Evolutionary conservation across 1,284 basidiomycete species (phyloP).

Genomic region (Anthracocystis panici-leucophaei): DNA sequence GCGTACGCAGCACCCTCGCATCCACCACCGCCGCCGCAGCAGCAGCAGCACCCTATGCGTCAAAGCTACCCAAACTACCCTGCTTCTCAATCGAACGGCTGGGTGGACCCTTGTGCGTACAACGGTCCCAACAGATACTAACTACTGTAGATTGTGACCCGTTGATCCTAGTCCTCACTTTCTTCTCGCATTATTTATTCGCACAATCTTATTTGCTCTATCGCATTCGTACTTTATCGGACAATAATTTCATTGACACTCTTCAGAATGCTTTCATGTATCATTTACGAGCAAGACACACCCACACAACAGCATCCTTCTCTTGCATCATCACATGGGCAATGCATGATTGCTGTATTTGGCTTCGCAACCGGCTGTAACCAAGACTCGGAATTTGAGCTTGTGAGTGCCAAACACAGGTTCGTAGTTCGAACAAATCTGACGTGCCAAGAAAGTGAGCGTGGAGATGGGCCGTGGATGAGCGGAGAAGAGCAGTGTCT

Average conservation of each 20-base stretch:
- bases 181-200: not conserved
- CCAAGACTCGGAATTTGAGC: too few species aligned
- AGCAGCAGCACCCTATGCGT: conserved; percentile 11
- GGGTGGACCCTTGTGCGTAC: conserved; percentile 37
- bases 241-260: not conserved
- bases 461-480: conserved; percentile 3
- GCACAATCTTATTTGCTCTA: too few species aligned
- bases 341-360: too few species aligned
- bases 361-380: too few species aligned
- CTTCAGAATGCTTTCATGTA: too few species aligned
- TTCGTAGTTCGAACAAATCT: too few species aligned
- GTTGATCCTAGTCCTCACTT: not conserved
- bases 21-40: conserved; percentile 11
- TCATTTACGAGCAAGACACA: too few species aligned
- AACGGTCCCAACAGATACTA: conserved; percentile 24
- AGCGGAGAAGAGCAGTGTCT: not conserved
- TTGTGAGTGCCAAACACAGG: too few species aligned
- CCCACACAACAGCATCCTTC: not conserved
- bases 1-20: conserved; percentile 14
- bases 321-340: conserved; percentile 5
- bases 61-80: conserved; percentile 19
- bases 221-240: not conserved
- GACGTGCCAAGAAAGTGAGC: not conserved
- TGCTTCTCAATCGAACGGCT: conserved; percentile 17
- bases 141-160: not conserved